phyloP scores from a whole-genome alignment of 768 basidiomycete species.

The Rhodotorula kratochvilovae region DNA sequence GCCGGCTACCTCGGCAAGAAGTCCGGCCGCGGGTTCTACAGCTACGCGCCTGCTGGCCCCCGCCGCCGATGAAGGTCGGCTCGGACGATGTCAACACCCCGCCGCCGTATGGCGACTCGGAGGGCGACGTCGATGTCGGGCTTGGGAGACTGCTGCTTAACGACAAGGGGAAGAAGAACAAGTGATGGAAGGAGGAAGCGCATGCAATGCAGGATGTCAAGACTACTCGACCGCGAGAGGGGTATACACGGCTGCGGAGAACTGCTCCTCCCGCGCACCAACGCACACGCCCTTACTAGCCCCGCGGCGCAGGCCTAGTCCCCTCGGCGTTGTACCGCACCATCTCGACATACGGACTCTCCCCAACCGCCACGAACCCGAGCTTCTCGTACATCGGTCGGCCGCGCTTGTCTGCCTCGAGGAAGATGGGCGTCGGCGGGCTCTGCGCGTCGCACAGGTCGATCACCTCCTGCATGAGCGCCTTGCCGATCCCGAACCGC shows the following conservation, averaged over 20 bases:
- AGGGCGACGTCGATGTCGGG: slow-evolving; percentile 15
- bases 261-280: no score
- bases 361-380: slow-evolving; percentile 12
- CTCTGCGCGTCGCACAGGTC: slow-evolving; percentile 6
- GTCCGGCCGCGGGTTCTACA: slow-evolving; percentile 33
- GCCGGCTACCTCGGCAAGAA: slow-evolving; percentile 81
- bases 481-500: slow-evolving; percentile 19
- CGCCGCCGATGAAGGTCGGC: slow-evolving; percentile 1
- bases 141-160: neutral
- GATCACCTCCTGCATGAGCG: slow-evolving; percentile 19
- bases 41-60: slow-evolving; percentile 1
- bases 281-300: neutral
- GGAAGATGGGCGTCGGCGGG: slow-evolving; percentile 18
- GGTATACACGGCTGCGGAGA: no score
- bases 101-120: slow-evolving; percentile 21
- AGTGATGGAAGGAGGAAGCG: neutral
- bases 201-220: no score
- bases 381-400: slow-evolving; percentile 26
- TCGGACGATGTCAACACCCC: neutral
- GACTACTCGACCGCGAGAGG: no score
- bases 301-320: neutral
- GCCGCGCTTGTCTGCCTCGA: slow-evolving; percentile 24
- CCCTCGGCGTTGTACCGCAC: slow-evolving; percentile 2
- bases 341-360: slow-evolving; percentile 15
- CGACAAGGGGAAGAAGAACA: neutral